Base-by-base conservation (phyloP, 208 protist species). In the Plasmodiophora brassicae region DNA sequence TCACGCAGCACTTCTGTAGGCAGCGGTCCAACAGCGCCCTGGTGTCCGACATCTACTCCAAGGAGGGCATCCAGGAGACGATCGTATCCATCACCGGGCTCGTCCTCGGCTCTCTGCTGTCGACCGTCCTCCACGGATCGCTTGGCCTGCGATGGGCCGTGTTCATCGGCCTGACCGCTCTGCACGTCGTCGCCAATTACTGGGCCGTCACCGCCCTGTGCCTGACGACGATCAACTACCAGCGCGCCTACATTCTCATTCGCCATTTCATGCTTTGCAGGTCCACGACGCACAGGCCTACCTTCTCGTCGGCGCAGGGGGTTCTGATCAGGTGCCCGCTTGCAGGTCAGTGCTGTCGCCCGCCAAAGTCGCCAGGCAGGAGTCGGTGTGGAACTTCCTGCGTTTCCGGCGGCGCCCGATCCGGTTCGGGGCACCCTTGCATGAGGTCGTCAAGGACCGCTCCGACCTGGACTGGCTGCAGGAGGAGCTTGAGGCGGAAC, bases 171-270 rank as follows among this genome's bases (percentile, higher is more conserved):
- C 41, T 78, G n/a, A 78, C 65, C 32, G 5, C n/a, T 14, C 5
- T 78, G 32, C 65, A 78, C n/a, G 41, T 78, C 41, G 5, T 78
- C 65, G 65, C 65, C n/a, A 78, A 78, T 32, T 78, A 78, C 65
- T 38, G 20, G 10, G 65, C 65, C n/a, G 65, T 78, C n/a, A 36
- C n/a, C 14, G 32, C 65, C 20, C 65, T 78, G 32, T 78, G 65
- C n/a, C n/a, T 78, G 5, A 38, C 5, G 20, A 78, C 65, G 14
- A 44, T 78, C 10, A 78, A 78, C 41, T n/a, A 5, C 20, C 65
- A 78, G n/a, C 5, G 65, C 5, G 65, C 65, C 32, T 78, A 14
- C 10, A 78, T 78, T 5, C 41, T 78, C 32, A 78, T 78, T 38
- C 14, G n/a, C 20, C 65, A 78, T 78, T 78, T 78, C 65, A 32